A percentile compares a stretch with the other conserved stretches of the same genome.
phyloP scores from a whole-genome alignment of 148 eudicot species.

The Limonium bicolor region DNA sequence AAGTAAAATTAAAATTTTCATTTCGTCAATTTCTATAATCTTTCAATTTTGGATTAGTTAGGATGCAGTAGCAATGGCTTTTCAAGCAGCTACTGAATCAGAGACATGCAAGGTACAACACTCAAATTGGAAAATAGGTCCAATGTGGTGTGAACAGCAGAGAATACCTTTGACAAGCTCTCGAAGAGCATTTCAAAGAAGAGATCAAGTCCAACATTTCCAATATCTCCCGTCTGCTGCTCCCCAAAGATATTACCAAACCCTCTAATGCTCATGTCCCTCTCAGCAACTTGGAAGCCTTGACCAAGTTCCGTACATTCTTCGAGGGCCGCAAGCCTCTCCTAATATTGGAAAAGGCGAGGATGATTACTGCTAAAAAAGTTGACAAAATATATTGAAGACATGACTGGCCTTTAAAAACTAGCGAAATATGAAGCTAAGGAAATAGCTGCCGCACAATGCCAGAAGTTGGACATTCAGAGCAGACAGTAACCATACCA shows the following conservation, averaged over 20 bases:
- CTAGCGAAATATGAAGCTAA: neutral
- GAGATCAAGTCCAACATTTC: constrained; percentile 90
- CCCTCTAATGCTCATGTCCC: constrained; percentile 97
- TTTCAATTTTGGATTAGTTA: too few species aligned
- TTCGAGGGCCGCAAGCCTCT: constrained; percentile 92
- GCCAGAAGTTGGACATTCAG: neutral
- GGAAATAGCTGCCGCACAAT: too few species aligned
- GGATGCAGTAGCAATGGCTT: too few species aligned
- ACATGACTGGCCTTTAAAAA: neutral
- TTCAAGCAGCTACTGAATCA: too few species aligned
- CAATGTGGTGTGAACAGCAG: neutral
- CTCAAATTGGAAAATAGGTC: neutral
- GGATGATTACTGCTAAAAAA: neutral
- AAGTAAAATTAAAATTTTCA: too few species aligned
- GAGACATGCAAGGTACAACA: neutral
- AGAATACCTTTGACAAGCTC: constrained; percentile 76
- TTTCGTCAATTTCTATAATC: too few species aligned
- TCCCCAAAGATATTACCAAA: constrained; percentile 98
- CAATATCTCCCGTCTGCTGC: constrained; percentile 97
- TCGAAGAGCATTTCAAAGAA: constrained; percentile 96
- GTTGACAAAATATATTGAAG: neutral
- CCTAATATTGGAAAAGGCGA: constrained; percentile 20
- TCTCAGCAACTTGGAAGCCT: constrained; percentile 96
- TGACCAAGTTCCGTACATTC: constrained; percentile 93
- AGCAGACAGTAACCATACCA: constrained; percentile 35